A percentile compares a stretch with the other conserved stretches of the same genome.
phyloP scores from a whole-genome alignment of 306 rosid genomes.

The Luffa acutangula region DNA sequence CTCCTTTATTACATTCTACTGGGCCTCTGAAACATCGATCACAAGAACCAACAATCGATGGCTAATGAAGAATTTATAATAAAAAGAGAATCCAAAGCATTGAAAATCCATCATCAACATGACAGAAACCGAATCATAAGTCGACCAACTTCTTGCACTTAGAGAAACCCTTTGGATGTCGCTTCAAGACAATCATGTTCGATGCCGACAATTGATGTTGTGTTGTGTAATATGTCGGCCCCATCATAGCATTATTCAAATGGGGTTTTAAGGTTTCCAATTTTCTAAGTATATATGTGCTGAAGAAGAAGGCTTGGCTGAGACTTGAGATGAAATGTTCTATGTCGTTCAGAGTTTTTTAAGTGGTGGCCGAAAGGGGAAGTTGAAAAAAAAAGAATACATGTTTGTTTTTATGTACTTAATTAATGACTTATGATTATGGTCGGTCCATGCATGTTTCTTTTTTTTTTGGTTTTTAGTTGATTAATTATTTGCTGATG shows the following conservation, averaged over 20 bases:
- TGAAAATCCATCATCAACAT: background rate
- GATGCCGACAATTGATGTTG: background rate
- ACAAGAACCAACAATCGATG: background rate
- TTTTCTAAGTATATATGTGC: too few species aligned
- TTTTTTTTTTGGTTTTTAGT: background rate
- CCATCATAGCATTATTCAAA: background rate
- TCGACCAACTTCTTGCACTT: background rate
- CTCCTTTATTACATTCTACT: slow-evolving; percentile 46
- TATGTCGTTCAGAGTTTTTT: background rate
- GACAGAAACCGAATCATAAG: background rate
- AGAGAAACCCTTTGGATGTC: background rate
- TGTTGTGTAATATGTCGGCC: background rate
- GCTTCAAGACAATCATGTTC: background rate
- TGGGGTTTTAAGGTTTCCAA: background rate
- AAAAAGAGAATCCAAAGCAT: background rate
- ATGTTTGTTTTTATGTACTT: background rate
- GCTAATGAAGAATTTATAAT: too few species aligned
- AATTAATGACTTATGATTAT: background rate
- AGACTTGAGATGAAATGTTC: too few species aligned
- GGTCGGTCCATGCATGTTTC: background rate
- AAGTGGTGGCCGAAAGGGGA: background rate
- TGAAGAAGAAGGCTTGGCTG: too few species aligned
- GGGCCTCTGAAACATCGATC: slow-evolving; percentile 28
- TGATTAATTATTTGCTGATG: background rate
- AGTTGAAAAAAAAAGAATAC: background rate